Evolutionary conservation across 1,284 basidiomycete species (phyloP), one percentile per base, ranked within the genome.

Genomic region (Xerocomus amazonicus): DNA sequence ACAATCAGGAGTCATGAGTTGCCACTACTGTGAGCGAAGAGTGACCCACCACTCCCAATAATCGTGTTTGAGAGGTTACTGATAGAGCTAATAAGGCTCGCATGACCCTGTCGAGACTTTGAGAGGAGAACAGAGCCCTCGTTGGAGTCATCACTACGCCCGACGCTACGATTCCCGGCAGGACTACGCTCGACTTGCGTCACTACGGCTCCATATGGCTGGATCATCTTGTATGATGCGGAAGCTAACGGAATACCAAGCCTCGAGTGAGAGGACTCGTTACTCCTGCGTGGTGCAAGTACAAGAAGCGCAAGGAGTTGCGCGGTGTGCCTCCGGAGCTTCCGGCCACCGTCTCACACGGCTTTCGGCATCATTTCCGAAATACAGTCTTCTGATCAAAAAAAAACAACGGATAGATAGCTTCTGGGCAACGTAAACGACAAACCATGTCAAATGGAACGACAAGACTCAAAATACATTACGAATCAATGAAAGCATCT

Each of bases 11-110:
- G 56, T 35, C 10, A 4, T 46, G 27, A 54, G 36, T 56, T 13
- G 53, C 23, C 23, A 42, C 14, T 43, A 43, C 23, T 38, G 43
- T 19, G 40, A 45, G 46, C 36, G 28, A 37, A 17, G 43, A 29
- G 39, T n/a, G 13, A 80, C 77, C 65, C 69, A 81, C 91, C 92
- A 51, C 88, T 92, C 13, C 92, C 91, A 61, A 94, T 87, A 59
- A 93, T 92, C 0, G 92, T 95, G 61, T 95, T 92, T 40, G 83
- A 74, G 47, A 93, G 72, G 61, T 94, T 94, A 56, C 86, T 82
- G 44, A 87, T 75, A 51, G 79, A 83, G 56, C 87, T 87, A 23
- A 74, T 58, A 29, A 90, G 67, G 39, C 70, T 79, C 26, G 85
- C 88, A 66, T 81, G 79, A 0, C 87, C 87, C 35, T 87, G 83